phyloP scores from a whole-genome alignment of 1,284 basidiomycete genomes.

The Tetrapyrgos nigripes region DNA sequence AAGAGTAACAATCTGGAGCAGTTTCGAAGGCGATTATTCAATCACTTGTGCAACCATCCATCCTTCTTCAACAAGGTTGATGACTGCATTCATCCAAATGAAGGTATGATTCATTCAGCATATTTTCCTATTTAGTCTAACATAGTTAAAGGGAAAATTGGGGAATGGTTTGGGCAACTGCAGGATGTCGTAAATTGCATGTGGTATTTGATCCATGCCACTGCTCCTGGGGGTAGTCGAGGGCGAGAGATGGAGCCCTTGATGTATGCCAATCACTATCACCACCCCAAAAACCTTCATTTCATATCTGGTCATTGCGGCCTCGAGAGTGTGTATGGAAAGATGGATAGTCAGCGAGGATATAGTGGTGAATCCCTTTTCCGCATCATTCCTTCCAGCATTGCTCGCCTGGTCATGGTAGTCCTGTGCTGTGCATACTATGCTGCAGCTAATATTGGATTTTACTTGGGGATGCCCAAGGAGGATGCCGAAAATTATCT shows the following conservation, averaged over 20 bases:
- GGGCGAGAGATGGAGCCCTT: not conserved
- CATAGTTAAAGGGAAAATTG: not conserved
- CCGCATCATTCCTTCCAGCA: not conserved
- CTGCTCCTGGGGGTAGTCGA: not conserved
- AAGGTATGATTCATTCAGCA: not conserved
- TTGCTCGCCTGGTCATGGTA: not conserved
- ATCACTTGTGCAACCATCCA: not conserved
- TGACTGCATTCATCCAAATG: not conserved
- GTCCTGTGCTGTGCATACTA: not conserved
- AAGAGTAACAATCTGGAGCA: not conserved
- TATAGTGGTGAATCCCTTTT: not conserved
- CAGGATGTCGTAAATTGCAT: not conserved
- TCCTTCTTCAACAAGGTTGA: not conserved
- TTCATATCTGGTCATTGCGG: not conserved
- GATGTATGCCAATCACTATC: constrained; percentile 3
- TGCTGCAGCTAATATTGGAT: constrained; percentile 2
- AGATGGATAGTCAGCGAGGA: not conserved
- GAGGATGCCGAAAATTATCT: not conserved
- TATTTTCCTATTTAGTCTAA: not conserved
- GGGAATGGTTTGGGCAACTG: constrained; percentile 10
- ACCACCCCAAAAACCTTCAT: constrained; percentile 1
- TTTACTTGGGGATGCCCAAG: not conserved
- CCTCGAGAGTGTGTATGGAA: not conserved
- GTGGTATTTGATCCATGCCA: not conserved
- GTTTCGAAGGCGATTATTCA: not conserved